Base-by-base conservation (phyloP, 2,329 filamentous ascomycete species). In the Verticillium nubilum region DNA sequence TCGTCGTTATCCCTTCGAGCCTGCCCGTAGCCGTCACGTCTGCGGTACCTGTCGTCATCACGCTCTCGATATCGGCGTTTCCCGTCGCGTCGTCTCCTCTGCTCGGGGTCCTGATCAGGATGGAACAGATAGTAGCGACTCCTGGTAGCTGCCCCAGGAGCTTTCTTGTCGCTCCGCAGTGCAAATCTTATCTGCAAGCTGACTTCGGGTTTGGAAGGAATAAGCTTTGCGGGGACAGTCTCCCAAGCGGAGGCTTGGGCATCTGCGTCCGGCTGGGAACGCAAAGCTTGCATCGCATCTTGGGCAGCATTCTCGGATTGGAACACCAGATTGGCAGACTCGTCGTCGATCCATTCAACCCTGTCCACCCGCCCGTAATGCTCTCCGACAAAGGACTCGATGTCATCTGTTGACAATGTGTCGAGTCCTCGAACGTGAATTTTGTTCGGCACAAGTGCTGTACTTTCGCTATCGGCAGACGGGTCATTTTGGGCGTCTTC, bases 341-440 rank as follows among this genome's bases (percentile, higher is more conserved):
- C 87, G 73, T 99, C 95, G 72, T 98, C 91, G 65, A 99, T 92
- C 95, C 95, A 99, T 76, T 98, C 92, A 63, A 97, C 80, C 62
- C 84, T 82, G 59, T 83, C 78, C 59, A 87, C 78, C 15, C 74
- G 71, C 35, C 80, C 76, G 68, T 84, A 92, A 72, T 95, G 84
- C 63, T 90, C 82, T 54, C 79, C 75, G 9, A 91, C 85, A 67
- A 92, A 97, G 61, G 83, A 79, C 66, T 89, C 88, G 67, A 98
- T 88, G 64, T 97, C 86, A 59, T 86, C 82, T 28, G 92, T 92
- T 31, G 89, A 91, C 70, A 98, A 79, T 52, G 88, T 86, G 69
- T 96, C 89, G 3, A 98, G 82, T 23, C 94, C 94, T 61, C 87
- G 86, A 57, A 99, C 78, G 73, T 97, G 88, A n/a, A 97, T 76